Conservation (phyloP, 305 asterid species). For the Coffea humblotiana region DNA sequence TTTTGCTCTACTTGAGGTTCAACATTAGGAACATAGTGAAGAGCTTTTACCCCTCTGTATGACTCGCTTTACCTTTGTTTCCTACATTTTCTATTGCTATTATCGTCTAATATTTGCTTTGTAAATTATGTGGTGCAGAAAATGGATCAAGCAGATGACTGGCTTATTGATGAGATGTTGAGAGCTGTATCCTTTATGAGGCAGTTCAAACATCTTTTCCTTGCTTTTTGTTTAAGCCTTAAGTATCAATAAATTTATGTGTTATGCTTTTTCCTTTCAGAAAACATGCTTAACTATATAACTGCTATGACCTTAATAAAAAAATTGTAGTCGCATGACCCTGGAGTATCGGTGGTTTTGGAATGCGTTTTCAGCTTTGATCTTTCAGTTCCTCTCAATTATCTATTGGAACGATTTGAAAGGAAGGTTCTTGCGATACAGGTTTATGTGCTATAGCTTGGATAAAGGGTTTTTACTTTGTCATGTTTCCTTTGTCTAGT, state of each 20-base stretch:
- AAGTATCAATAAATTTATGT: background rate
- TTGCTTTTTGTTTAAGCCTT: background rate
- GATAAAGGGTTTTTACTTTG: slow-evolving; percentile 15
- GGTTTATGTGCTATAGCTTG: slow-evolving; percentile 37
- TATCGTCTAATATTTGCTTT: slow-evolving; percentile 14
- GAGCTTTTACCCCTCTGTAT: slow-evolving; percentile 76
- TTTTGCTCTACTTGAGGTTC: slow-evolving; percentile 65
- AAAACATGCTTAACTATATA: background rate
- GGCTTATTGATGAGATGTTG: slow-evolving; percentile 72
- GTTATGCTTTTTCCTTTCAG: background rate
- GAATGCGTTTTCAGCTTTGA: slow-evolving; percentile 85
- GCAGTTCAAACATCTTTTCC: background rate
- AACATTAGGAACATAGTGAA: slow-evolving; percentile 57
- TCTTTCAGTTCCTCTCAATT: slow-evolving; percentile 82
- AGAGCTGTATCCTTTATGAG: slow-evolving; percentile 83
- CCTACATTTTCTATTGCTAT: slow-evolving; percentile 5
- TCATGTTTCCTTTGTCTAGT: slow-evolving; percentile 4
- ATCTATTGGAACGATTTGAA: slow-evolving; percentile 66
- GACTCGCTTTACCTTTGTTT: slow-evolving; percentile 27
- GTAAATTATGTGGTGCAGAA: slow-evolving; percentile 46
- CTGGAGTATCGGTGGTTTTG: slow-evolving; percentile 69
- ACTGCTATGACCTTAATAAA: slow-evolving; percentile 44
- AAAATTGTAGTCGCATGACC: slow-evolving; percentile 63
- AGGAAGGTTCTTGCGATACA: slow-evolving; percentile 63
- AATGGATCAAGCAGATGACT: slow-evolving; percentile 62